Conservation (phyloP, 331 rosid genomes). For the Acacia pycnantha region DNA sequence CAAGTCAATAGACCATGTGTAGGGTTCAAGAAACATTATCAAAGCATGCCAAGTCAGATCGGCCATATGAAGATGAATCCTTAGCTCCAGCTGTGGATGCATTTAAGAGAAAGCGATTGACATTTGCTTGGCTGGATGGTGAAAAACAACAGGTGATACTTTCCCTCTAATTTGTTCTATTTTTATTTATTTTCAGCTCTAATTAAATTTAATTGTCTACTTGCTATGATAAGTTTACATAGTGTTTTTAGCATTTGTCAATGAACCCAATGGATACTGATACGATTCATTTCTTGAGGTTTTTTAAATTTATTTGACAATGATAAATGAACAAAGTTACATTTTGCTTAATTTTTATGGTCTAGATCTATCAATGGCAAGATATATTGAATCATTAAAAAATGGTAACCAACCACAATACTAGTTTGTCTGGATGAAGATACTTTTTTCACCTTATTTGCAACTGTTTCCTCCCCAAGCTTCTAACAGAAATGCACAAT, state of each 20-base stretch:
- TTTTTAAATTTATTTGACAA: constrained; percentile 12
- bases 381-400: neutral
- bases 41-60: constrained; percentile 39
- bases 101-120: constrained; percentile 56
- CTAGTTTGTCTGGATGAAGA: constrained; percentile 4
- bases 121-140: constrained; percentile 96
- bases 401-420: neutral
- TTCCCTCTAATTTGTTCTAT: constrained; percentile 13
- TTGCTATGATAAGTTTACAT: neutral
- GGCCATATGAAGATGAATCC: constrained; percentile 47
- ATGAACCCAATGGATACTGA: neutral
- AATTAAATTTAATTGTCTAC: neutral
- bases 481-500: neutral
- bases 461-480: constrained; percentile 19
- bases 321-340: constrained; percentile 4
- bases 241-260: constrained; percentile 1
- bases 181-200: constrained; percentile 4
- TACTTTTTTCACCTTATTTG: constrained; percentile 1
- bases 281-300: neutral
- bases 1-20: constrained; percentile 67
- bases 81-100: constrained; percentile 61
- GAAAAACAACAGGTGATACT: constrained; percentile 73
- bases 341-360: neutral
- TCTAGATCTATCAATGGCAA: neutral
- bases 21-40: constrained; percentile 73